Percentiles rank a stretch among this genome's conserved stretches.
phyloP scores from a whole-genome alignment of 495 filamentous ascomycete genomes.

The Penicillium atrosanguineum region DNA sequence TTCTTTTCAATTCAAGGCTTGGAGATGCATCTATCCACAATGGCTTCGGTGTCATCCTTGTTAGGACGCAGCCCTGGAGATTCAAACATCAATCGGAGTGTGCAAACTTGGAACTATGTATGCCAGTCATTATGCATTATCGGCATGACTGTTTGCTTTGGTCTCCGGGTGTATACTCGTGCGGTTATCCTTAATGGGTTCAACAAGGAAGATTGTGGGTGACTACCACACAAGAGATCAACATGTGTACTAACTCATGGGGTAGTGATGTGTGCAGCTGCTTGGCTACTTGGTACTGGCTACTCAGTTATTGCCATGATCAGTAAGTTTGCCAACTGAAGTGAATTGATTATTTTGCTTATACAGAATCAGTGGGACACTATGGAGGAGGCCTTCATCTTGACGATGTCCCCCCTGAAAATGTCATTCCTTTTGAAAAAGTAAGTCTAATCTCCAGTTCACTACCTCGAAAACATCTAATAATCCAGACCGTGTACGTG shows the following conservation, averaged over 20 bases:
- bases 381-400: constrained; percentile 27
- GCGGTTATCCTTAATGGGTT: constrained; percentile 23
- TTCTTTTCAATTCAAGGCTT: not conserved
- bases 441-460: constrained; percentile 1
- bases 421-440: constrained; percentile 23
- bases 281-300: constrained; percentile 21
- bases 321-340: constrained; percentile 13
- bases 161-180: constrained; percentile 23
- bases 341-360: not conserved
- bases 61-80: not conserved
- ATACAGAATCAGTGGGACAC: constrained; percentile 20
- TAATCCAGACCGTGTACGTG: constrained; percentile 25
- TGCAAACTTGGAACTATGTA: constrained; percentile 26
- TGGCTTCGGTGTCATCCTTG: not conserved
- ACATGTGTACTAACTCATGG: not conserved
- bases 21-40: not conserved
- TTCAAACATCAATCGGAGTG: constrained; percentile 12
- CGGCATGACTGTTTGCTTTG: constrained; percentile 26
- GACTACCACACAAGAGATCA: not conserved
- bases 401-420: constrained; percentile 12
- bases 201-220: constrained; percentile 31
- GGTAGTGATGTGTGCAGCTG: constrained; percentile 4
- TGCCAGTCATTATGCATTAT: constrained; percentile 29
- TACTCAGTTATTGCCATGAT: constrained; percentile 29
- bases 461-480: not conserved